Percentiles rank a stretch among this genome's conserved stretches.
Evolutionary conservation across 768 basidiomycete species (phyloP).

Genomic region (Podaxis sp.): DNA sequence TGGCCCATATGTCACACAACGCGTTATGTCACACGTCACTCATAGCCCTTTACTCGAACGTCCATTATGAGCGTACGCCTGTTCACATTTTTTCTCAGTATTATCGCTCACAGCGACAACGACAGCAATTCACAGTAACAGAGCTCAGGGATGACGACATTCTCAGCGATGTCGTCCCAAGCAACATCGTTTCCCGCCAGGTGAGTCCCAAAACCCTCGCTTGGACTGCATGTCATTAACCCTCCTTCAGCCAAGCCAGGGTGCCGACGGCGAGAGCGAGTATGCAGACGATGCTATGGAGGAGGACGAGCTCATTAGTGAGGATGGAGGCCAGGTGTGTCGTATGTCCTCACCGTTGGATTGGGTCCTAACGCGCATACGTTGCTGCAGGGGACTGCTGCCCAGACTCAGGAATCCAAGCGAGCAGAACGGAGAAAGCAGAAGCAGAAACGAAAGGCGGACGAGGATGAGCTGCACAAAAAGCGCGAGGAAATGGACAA

Average conservation of each 20-base stretch:
- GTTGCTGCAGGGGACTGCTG: slow-evolving; percentile 18
- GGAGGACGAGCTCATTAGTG: slow-evolving; percentile 63
- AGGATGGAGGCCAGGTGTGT: slow-evolving; percentile 39
- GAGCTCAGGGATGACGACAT: slow-evolving; percentile 69
- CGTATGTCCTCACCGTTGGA: slow-evolving; percentile 10
- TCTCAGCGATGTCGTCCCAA: slow-evolving; percentile 87
- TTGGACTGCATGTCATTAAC: slow-evolving; percentile 9
- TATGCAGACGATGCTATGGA: slow-evolving; percentile 59
- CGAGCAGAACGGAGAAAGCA: slow-evolving; percentile 36
- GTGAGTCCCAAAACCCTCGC: slow-evolving; percentile 36
- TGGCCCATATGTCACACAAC: slow-evolving; percentile 2
- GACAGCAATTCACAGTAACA: slow-evolving; percentile 38
- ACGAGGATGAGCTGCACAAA: slow-evolving; percentile 65
- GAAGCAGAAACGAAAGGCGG: slow-evolving; percentile 58
- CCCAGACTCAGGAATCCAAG: slow-evolving; percentile 33
- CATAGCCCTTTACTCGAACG: slow-evolving; percentile 6
- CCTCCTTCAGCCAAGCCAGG: slow-evolving; percentile 53
- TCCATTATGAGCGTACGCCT: slow-evolving; percentile 25
- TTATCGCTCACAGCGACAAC: not conserved
- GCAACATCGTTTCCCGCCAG: slow-evolving; percentile 88
- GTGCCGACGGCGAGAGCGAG: slow-evolving; percentile 75
- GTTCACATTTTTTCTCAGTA: not conserved
- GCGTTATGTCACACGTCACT: slow-evolving; percentile 10
- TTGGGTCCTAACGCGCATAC: slow-evolving; percentile 8
- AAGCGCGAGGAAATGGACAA: slow-evolving; percentile 88